Base-by-base conservation (phyloP, 164 flowering plant genomes). In the Cinnamomum micranthum region DNA sequence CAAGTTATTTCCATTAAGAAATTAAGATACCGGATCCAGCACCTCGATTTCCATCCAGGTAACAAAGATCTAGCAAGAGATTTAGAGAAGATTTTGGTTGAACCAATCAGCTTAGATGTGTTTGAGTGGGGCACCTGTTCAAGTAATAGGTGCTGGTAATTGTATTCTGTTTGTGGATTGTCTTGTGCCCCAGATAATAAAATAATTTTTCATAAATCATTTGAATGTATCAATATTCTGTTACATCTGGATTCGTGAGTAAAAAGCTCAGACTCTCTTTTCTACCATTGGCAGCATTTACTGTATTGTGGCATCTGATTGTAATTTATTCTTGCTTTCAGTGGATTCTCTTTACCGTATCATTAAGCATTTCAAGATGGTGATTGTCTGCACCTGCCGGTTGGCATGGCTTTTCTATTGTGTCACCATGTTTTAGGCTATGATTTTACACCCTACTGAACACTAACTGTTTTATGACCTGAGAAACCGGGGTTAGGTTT, bases 1-100 rank as follows among this genome's bases (percentile, higher is more conserved):
- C 51, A 55, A 7, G 2, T 14, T 2, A 14, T 27, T 59, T 68
- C 27, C 68, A 31, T 50, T 60, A 27, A 55, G 59, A 73, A 76
- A 73, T 80, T 80, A 70, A 76, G 74, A 59, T 58, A 55, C n/a
- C 65, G 27, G 47, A 35, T 70, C 27, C 73, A 22, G 50, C 68
- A 35, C 72, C 65, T 50, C 33, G 27, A 22, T 50, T 66, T 27
- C 10, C 9, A 66, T 27, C 10, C 9, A 66, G 47, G 69, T 31
- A 66, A 6, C 10, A 25, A 15, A 41, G 47, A 4, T 41, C 47
- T 17, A 12, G 47, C 69, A 27, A 66, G 69, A 66, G 15, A 28
- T 9, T 12, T 71, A 41, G 17, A 67, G 69, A 27, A 66, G 28
- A 27, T 27, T 27, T 66, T 66, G 50, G 71, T 31, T 19, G 69